Conservation (phyloP, 257 asterid species). For the Gentiana dahurica region DNA sequence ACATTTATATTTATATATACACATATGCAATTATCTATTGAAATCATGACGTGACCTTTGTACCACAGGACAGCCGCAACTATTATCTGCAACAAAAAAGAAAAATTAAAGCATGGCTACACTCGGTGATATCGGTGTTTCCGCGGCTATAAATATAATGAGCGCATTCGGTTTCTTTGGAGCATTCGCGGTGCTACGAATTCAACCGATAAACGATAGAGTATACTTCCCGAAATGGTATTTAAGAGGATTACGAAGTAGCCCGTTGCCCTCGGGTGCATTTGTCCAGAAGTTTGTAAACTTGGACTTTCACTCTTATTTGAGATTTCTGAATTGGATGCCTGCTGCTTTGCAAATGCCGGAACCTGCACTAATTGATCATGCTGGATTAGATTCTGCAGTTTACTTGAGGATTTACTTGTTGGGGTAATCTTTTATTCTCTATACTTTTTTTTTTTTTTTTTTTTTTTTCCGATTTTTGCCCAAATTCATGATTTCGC, state of each 20-base stretch:
- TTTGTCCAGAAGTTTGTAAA: slow-evolving; percentile 62
- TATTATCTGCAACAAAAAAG: slow-evolving; percentile 12
- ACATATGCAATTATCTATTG: too few relatives aligned
- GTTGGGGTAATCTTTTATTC: slow-evolving; percentile 48
- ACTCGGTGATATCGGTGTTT: slow-evolving; percentile 64
- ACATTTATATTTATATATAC: too few relatives aligned
- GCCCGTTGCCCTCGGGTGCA: slow-evolving; percentile 62
- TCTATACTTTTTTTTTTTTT: slow-evolving; percentile 2
- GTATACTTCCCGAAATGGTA: slow-evolving; percentile 98
- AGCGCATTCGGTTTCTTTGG: slow-evolving; percentile 64
- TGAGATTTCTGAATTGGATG: slow-evolving; percentile 81
- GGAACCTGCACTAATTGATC: slow-evolving; percentile 85
- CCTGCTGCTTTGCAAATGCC: slow-evolving; percentile 93
- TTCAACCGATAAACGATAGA: slow-evolving; percentile 88
- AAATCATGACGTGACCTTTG: too few relatives aligned
- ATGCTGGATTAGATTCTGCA: slow-evolving; percentile 94
- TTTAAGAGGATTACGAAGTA: slow-evolving; percentile 69
- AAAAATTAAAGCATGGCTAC: slow-evolving; percentile 50
- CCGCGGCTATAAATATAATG: slow-evolving; percentile 71
- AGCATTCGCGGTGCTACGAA: slow-evolving; percentile 82
- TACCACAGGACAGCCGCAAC: not conserved
- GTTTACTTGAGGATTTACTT: slow-evolving; percentile 84
- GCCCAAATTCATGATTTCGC: slow-evolving; percentile 4
- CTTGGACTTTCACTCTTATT: slow-evolving; percentile 67
- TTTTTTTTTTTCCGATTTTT: not conserved